phyloP scores from a whole-genome alignment of 2,329 filamentous ascomycete genomes.

The Cladophialophora immunda region DNA sequence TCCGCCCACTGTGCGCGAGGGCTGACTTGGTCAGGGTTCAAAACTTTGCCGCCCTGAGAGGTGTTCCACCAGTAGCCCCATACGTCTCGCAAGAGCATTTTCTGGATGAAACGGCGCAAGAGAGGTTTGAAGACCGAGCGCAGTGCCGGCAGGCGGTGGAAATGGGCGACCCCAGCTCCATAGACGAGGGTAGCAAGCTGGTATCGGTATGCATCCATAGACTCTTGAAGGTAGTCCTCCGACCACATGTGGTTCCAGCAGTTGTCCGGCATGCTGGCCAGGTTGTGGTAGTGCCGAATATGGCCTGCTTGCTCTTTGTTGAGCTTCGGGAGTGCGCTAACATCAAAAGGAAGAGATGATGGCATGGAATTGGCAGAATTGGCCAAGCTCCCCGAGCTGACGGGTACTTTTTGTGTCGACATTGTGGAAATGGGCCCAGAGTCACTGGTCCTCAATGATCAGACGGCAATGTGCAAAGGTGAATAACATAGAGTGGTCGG shows the following conservation, averaged over 20 bases:
- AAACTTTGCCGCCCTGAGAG: conserved; percentile 45
- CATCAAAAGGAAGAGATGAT: neutral
- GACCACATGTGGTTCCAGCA: conserved; percentile 10
- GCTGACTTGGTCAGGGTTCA: conserved; percentile 51
- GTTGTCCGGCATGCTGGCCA: conserved; percentile 1
- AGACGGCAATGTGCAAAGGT: too few species aligned
- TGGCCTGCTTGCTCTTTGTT: conserved; percentile 13
- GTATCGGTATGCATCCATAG: conserved; percentile 8
- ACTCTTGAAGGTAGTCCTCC: neutral
- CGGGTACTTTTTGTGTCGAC: too few species aligned
- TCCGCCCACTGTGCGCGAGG: conserved; percentile 54
- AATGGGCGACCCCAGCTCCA: conserved; percentile 10
- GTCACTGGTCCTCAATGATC: too few species aligned
- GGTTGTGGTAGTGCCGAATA: conserved; percentile 22
- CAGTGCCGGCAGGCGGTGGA: conserved; percentile 15
- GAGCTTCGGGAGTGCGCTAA: neutral
- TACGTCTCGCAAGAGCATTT: conserved; percentile 44
- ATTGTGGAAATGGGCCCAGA: too few species aligned
- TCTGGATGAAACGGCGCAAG: conserved; percentile 18
- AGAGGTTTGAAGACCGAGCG: conserved; percentile 4
- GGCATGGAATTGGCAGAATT: too few species aligned
- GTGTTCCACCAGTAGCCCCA: conserved; percentile 56
- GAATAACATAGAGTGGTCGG: too few species aligned
- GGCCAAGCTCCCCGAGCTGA: too few species aligned
- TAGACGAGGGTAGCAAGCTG: conserved; percentile 16